These are phyloP conservation scores for Spinacia oleracea DNA, from an alignment of 179 eudicot species.

Conservation along the genomic window DNA sequence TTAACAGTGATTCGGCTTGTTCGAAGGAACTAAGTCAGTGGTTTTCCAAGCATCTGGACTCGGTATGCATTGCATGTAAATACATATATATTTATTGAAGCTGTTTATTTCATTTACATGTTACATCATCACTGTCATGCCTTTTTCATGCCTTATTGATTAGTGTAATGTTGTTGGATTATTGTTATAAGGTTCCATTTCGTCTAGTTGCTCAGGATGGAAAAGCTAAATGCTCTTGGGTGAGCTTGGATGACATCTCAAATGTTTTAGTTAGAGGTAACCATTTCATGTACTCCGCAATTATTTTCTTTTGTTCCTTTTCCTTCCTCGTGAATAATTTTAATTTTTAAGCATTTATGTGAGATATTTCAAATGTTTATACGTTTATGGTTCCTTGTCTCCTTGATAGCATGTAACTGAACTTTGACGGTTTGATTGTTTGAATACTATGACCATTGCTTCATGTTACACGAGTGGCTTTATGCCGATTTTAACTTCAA, in stretches of 20 bases:
- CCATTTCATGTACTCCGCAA: neutral
- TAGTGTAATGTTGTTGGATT: constrained; percentile 16
- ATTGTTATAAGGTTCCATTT: constrained; percentile 71
- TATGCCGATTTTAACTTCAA: neutral
- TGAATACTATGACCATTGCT: neutral
- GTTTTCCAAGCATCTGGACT: constrained; percentile 91
- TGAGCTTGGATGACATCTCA: constrained; percentile 82
- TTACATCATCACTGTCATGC: neutral
- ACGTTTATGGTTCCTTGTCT: neutral
- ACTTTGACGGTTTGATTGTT: neutral
- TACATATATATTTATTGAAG: neutral
- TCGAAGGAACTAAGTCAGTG: constrained; percentile 90
- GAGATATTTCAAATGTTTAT: neutral
- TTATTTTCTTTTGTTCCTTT: no score
- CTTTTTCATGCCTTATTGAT: constrained; percentile 2
- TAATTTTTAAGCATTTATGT: neutral
- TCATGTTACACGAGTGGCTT: neutral
- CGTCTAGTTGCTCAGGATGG: constrained; percentile 98
- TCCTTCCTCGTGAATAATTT: no score
- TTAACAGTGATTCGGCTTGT: constrained; percentile 73
- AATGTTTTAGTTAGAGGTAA: constrained; percentile 70
- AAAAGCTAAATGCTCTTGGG: constrained; percentile 90
- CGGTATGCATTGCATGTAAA: constrained; percentile 50
- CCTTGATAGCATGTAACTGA: neutral
- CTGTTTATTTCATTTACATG: neutral